Base-by-base conservation (phyloP, 495 filamentous ascomycete genomes). In the Jackrogersella multiformis region DNA sequence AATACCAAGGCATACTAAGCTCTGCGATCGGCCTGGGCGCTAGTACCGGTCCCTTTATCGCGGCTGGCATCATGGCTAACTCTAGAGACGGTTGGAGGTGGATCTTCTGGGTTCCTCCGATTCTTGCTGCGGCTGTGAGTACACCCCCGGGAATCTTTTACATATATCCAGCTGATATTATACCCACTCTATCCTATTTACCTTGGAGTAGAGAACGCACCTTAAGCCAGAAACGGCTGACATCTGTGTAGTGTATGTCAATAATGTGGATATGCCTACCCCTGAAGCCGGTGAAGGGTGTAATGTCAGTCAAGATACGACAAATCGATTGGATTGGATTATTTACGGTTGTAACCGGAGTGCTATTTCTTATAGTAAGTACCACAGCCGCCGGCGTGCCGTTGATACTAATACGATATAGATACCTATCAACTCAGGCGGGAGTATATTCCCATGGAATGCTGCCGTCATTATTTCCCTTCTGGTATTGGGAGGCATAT, bases 21-120 rank as follows among this genome's bases (percentile, higher is more conserved):
- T 80, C 83, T 8, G 84, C 84, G 1, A 90, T 89, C 84, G 90
- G 88, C 13, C 75, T 91, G 36, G 90, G 89, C 20, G 83, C 83
- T 63, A 87, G 85, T 10, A 68, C 90, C n/a, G 90, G 90, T 2
- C 90, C 90, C 18, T 84, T 92, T 18, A 75, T 93, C 15, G 90
- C 89, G 15, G 90, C 90, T 24, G 85, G 23, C 13, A 53, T 53
- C 5, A 36, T 53, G 49, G 9, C 15, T 2, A 35, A 23, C 32
- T 21, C 30, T 2, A 36, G 2, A n/a, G 49, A 53, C 7, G 30
- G 49, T 6, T 53, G 49, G 49, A 53, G 49, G 24, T 53, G 49
- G 49, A 53, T 53, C 4, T 53, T 53, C 6, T 36, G 49, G 32
- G 49, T 53, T 1, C 49, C 49, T 7, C 49, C 49, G 1, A 36